These are phyloP conservation scores for Arthrobotrys entomopaga DNA, from an alignment of 2,329 filamentous ascomycete species.

Conservation along the genomic window DNA sequence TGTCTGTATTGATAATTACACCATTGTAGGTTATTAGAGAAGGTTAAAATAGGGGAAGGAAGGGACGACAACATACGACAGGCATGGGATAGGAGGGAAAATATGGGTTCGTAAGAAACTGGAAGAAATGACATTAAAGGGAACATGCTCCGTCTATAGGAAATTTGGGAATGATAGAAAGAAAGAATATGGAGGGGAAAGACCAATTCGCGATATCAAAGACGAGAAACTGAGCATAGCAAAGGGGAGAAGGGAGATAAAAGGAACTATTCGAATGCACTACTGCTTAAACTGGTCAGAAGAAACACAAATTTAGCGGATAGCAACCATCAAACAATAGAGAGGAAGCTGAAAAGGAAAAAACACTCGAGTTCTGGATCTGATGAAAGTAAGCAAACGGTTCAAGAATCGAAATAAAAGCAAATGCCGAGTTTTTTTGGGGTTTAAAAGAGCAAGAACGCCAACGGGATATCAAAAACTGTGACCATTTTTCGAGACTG, in stretches of 20 bases:
- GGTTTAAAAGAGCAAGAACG: conserved; percentile 36
- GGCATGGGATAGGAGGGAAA: neutral
- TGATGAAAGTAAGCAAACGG: conserved; percentile 21
- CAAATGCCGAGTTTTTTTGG: conserved; percentile 42
- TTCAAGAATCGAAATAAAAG: conserved; percentile 27
- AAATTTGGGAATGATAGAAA: conserved; percentile 21
- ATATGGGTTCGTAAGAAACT: conserved; percentile 11
- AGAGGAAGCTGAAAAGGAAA: neutral
- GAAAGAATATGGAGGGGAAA: neutral
- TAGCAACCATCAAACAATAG: conserved; percentile 17
- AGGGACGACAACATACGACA: neutral
- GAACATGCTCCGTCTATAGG: conserved; percentile 46
- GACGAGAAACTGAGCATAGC: conserved; percentile 16
- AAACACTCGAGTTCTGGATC: conserved; percentile 27
- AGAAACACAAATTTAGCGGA: conserved; percentile 19
- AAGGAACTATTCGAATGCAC: conserved; percentile 25
- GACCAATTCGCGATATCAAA: conserved; percentile 37
- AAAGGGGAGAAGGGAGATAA: neutral
- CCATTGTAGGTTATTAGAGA: conserved; percentile 47
- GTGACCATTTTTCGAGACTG: conserved; percentile 29
- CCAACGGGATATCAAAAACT: conserved; percentile 34
- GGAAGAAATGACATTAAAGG: conserved; percentile 8
- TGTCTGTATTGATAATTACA: conserved; percentile 33
- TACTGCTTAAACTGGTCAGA: conserved; percentile 41
- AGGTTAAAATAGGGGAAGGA: conserved; percentile 21